A percentile compares a stretch with the other conserved stretches of the same genome.
Evolutionary conservation across 2,329 filamentous ascomycete species (phyloP).

Genomic region (Gliomastix tumulicola): DNA sequence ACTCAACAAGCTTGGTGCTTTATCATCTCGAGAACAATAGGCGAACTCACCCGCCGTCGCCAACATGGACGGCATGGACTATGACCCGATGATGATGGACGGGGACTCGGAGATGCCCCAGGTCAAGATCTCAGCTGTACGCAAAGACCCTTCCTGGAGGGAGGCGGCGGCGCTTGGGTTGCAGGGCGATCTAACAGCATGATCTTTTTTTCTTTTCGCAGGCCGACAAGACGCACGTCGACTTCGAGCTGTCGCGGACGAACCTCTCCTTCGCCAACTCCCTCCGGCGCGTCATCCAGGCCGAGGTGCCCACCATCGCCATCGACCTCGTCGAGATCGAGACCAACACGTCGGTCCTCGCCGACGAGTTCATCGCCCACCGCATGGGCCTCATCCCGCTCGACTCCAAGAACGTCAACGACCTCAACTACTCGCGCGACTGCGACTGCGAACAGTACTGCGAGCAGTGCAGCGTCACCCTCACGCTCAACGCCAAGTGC

Average conservation of each 20-base stretch:
- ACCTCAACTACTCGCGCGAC: conserved; percentile 81
- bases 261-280: conserved; percentile 92
- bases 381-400: conserved; percentile 86
- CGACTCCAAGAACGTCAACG: conserved; percentile 73
- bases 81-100: conserved; percentile 54
- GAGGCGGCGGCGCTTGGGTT: neutral
- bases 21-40: too few species aligned
- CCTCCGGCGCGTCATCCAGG: conserved; percentile 81
- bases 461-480: conserved; percentile 79
- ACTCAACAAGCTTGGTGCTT: too few species aligned
- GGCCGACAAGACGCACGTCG: conserved; percentile 75
- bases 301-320: conserved; percentile 89
- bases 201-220: too few species aligned
- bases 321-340: conserved; percentile 93
- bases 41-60: conserved; percentile 6
- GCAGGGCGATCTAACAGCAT: neutral
- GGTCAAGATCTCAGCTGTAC: conserved; percentile 55
- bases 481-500: conserved; percentile 80
- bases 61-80: conserved; percentile 45
- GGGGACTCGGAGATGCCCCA: conserved; percentile 48
- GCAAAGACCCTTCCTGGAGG: conserved; percentile 7
- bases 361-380: conserved; percentile 93
- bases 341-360: conserved; percentile 88
- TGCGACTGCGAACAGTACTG: conserved; percentile 97
- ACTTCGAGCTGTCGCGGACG: conserved; percentile 86